Percentiles rank a stretch among this genome's conserved stretches.
Conservation (phyloP, 257 asterid species). For the Anisodus tanguticus region DNA sequence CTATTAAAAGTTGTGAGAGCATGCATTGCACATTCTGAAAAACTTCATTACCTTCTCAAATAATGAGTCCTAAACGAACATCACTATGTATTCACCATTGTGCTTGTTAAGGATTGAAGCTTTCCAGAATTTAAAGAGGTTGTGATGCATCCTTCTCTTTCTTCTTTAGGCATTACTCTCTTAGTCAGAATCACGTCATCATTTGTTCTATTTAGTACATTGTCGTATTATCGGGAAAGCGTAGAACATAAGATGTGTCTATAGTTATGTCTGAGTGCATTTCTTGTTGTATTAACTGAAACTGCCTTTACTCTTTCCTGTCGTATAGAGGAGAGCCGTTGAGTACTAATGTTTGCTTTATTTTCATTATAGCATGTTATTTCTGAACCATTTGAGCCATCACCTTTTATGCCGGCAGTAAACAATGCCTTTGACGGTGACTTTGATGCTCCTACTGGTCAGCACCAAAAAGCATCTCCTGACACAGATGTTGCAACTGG, state of each 20-base stretch:
- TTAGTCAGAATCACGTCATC: background rate
- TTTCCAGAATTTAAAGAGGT: slow-evolving; percentile 6
- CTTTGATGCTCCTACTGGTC: slow-evolving; percentile 58
- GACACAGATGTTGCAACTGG: slow-evolving; percentile 65
- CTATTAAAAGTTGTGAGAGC: background rate
- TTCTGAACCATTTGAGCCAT: slow-evolving; percentile 91
- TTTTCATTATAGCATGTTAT: slow-evolving; percentile 78
- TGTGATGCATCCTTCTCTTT: background rate
- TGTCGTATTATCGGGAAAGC: background rate
- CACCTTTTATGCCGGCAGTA: slow-evolving; percentile 91
- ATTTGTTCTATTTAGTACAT: slow-evolving; percentile 6
- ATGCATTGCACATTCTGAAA: background rate
- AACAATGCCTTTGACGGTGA: slow-evolving; percentile 74
- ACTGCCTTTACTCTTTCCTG: background rate
- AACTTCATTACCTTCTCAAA: slow-evolving; percentile 11
- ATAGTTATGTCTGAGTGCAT: background rate
- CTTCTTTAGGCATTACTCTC: slow-evolving; percentile 3
- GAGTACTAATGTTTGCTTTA: slow-evolving; percentile 34
- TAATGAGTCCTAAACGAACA: background rate
- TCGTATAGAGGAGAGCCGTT: background rate
- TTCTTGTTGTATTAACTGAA: background rate
- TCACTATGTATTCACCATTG: slow-evolving; percentile 3
- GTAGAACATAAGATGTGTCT: slow-evolving; percentile 11
- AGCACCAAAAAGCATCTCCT: slow-evolving; percentile 58
- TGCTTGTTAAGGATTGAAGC: slow-evolving; percentile 16